A percentile compares a stretch with the other conserved stretches of the same genome.
These are phyloP conservation scores for Ogataea degrootiae DNA, from an alignment of 805 yeast species.

Conservation along the genomic window DNA sequence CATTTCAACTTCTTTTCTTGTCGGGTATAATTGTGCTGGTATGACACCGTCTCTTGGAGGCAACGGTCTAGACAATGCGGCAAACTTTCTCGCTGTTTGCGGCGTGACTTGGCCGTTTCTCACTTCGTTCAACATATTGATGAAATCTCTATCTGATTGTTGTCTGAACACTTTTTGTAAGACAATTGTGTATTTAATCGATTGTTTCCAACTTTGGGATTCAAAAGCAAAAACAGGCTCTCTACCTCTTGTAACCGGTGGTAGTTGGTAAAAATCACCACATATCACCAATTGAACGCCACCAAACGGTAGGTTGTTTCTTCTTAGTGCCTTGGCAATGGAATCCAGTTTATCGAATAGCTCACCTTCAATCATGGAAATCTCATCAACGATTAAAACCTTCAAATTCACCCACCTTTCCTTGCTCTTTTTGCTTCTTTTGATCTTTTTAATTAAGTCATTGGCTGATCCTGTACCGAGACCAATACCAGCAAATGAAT, in stretches of 20 bases:
- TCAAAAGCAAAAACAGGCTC: conserved; percentile 58
- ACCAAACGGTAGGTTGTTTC: conserved; percentile 56
- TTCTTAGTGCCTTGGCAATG: conserved; percentile 50
- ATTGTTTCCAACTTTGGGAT: conserved; percentile 53
- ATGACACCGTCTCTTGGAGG: conserved; percentile 51
- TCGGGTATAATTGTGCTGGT: conserved; percentile 73
- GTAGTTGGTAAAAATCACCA: conserved; percentile 81
- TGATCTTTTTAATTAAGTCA: conserved; percentile 46
- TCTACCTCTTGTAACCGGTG: conserved; percentile 53
- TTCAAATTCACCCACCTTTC: conserved; percentile 51
- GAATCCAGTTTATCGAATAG: conserved; percentile 59
- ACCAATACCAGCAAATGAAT: conserved; percentile 76
- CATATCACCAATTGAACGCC: conserved; percentile 72
- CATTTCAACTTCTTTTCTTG: conserved; percentile 63
- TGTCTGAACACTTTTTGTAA: conserved; percentile 70
- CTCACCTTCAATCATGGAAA: conserved; percentile 74
- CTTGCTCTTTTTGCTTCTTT: conserved; percentile 43
- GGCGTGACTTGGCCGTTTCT: conserved; percentile 56
- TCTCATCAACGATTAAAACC: conserved; percentile 71
- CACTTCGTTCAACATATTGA: conserved; percentile 71
- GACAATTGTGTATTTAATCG: conserved; percentile 53
- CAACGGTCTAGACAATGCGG: conserved; percentile 47
- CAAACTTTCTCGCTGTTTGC: conserved; percentile 46
- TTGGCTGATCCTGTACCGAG: conserved; percentile 53
- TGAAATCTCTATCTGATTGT: conserved; percentile 64